Evolutionary conservation across 176 grass and related monocot genomes (phyloP).

Genomic region (Eleusine indica): DNA sequence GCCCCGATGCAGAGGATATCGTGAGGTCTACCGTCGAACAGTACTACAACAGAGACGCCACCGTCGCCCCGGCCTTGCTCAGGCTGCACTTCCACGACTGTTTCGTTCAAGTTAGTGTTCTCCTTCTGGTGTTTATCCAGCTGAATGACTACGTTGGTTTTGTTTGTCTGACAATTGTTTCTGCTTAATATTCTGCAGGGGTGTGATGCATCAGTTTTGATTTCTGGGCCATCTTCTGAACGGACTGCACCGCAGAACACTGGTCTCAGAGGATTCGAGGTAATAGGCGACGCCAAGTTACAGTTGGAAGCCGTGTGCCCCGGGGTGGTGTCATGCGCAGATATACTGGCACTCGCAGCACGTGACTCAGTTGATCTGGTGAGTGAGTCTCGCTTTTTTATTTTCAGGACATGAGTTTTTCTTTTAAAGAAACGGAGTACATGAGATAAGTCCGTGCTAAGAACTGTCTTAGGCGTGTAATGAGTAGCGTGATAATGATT

Average conservation of each 20-base stretch:
- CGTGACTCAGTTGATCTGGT: constrained; percentile 78
- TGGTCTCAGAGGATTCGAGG: constrained; percentile 72
- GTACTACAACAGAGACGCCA: constrained; percentile 61
- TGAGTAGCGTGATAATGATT: neutral
- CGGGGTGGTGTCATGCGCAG: constrained; percentile 77
- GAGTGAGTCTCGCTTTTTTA: neutral
- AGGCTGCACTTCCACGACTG: constrained; percentile 93
- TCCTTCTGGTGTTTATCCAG: neutral
- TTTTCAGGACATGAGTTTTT: neutral
- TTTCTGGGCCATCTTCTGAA: constrained; percentile 65
- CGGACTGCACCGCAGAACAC: constrained; percentile 64
- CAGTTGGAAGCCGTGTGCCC: constrained; percentile 68
- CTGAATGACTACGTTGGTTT: neutral
- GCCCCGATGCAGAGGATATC: constrained; percentile 63
- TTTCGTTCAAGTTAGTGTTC: constrained; percentile 65
- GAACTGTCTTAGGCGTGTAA: neutral
- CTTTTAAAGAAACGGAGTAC: too few relatives aligned
- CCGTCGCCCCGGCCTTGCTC: constrained; percentile 69
- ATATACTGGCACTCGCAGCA: constrained; percentile 69
- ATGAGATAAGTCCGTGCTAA: neutral
- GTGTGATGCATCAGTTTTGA: constrained; percentile 75
- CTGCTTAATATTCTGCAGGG: constrained; percentile 37
- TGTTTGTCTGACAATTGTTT: constrained; percentile 10
- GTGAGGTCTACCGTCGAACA: constrained; percentile 68
- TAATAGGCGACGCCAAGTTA: constrained; percentile 77